Evolutionary conservation across 148 eudicot species (phyloP).

Genomic region (Silene conica): DNA sequence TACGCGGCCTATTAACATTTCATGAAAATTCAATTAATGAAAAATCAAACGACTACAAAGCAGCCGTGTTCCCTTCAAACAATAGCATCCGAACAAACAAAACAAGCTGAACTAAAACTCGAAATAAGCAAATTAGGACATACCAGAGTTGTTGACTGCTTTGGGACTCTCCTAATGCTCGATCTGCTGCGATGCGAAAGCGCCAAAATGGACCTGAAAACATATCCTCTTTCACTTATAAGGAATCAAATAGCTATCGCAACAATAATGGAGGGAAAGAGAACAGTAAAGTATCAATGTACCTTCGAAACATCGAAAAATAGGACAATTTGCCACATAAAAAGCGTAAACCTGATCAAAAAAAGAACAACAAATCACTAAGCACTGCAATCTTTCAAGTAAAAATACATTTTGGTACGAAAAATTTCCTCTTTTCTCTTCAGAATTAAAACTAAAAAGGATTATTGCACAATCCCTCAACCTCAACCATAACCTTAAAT

Average conservation of each 20-base stretch:
- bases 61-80: neutral
- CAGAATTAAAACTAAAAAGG: neutral
- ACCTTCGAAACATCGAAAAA: constrained; percentile 27
- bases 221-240: neutral
- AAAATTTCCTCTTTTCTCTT: neutral
- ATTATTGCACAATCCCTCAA: neutral
- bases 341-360: constrained; percentile 14
- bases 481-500: neutral
- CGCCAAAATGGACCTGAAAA: constrained; percentile 53
- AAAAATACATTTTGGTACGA: no score
- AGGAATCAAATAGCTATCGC: neutral
- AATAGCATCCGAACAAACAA: neutral
- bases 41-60: neutral
- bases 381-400: neutral
- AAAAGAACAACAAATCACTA: neutral
- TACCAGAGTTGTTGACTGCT: constrained; percentile 45
- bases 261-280: neutral
- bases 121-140: neutral
- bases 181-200: constrained; percentile 43
- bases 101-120: neutral
- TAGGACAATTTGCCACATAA: constrained; percentile 8
- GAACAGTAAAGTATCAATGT: neutral
- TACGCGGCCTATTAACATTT: neutral
- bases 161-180: constrained; percentile 33
- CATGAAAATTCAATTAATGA: neutral